phyloP scores from a whole-genome alignment of 2,329 filamentous ascomycete species.

The Fusarium tuaranense region DNA sequence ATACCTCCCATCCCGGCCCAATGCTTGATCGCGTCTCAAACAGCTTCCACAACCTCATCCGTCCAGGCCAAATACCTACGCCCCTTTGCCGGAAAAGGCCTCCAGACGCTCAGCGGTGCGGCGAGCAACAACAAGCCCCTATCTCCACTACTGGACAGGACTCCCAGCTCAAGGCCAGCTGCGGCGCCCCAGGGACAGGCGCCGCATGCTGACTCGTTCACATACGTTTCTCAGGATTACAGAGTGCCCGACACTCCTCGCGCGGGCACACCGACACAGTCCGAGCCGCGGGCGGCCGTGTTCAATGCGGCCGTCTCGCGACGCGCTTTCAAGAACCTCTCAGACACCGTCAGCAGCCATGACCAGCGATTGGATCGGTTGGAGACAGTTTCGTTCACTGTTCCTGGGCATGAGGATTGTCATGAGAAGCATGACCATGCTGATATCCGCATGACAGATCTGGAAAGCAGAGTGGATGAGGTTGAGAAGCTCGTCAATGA shows the following conservation, averaged over 20 bases:
- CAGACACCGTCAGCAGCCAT: conserved; percentile 68
- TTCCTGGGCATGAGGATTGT: conserved; percentile 75
- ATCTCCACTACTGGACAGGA: conserved; percentile 48
- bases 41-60: conserved; percentile 65
- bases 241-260: conserved; percentile 31
- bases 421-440: conserved; percentile 74
- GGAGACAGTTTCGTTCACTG: conserved; percentile 77
- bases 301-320: conserved; percentile 45
- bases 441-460: conserved; percentile 75
- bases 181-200: conserved; percentile 28
- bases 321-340: conserved; percentile 58
- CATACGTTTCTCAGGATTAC: conserved; percentile 37
- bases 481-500: conserved; percentile 67
- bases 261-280: conserved; percentile 42
- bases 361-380: conserved; percentile 74
- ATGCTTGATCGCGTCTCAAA: conserved; percentile 63
- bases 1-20: conserved; percentile 63
- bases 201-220: conserved; percentile 41
- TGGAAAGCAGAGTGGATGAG: conserved; percentile 73
- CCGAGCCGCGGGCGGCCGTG: conserved; percentile 40
- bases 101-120: conserved; percentile 62
- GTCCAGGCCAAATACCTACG: conserved; percentile 62
- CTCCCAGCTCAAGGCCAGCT: conserved; percentile 29
- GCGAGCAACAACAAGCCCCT: conserved; percentile 41
- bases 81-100: conserved; percentile 67